Conservation (phyloP, 768 basidiomycete genomes). For the Hypholoma sublateritium region DNA sequence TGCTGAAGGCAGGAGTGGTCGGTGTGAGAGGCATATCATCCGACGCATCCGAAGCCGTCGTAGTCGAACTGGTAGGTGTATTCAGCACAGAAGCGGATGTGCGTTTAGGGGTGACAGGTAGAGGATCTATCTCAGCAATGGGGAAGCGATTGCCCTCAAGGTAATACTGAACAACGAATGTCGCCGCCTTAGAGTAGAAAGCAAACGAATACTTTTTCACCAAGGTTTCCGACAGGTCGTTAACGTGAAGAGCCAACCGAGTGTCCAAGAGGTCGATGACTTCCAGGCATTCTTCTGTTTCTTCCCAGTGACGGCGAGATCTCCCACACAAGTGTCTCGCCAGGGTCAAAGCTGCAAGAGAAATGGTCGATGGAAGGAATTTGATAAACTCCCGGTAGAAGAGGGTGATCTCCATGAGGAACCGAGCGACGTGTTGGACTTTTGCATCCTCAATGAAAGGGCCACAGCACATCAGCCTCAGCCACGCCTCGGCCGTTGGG, state of each 20-base stretch:
- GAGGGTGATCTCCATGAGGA: constrained; percentile 98
- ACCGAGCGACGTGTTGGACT: constrained; percentile 94
- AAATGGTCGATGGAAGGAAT: constrained; percentile 82
- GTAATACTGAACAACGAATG: constrained; percentile 91
- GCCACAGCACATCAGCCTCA: constrained; percentile 79
- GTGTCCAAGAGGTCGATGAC: constrained; percentile 86
- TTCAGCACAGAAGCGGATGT: constrained; percentile 54
- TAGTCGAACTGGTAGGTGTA: constrained; percentile 76
- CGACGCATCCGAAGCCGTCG: constrained; percentile 70
- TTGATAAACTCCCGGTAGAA: constrained; percentile 96
- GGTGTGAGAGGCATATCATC: constrained; percentile 87
- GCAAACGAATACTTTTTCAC: constrained; percentile 98
- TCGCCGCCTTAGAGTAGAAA: constrained; percentile 95
- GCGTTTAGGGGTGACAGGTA: constrained; percentile 71
- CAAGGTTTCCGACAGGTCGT: constrained; percentile 92
- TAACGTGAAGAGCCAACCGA: constrained; percentile 84
- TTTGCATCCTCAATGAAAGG: constrained; percentile 79
- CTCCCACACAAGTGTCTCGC: constrained; percentile 88
- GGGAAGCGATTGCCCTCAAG: constrained; percentile 81
- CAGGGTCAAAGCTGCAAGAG: constrained; percentile 84
- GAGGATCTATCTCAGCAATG: constrained; percentile 42
- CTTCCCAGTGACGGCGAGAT: constrained; percentile 75
- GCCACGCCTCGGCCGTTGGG: constrained; percentile 97
- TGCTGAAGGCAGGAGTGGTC: constrained; percentile 66
- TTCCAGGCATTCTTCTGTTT: constrained; percentile 80